Conservation (phyloP, 306 rosid species). For the barrel medic (Medicago truncatula) region DNA sequence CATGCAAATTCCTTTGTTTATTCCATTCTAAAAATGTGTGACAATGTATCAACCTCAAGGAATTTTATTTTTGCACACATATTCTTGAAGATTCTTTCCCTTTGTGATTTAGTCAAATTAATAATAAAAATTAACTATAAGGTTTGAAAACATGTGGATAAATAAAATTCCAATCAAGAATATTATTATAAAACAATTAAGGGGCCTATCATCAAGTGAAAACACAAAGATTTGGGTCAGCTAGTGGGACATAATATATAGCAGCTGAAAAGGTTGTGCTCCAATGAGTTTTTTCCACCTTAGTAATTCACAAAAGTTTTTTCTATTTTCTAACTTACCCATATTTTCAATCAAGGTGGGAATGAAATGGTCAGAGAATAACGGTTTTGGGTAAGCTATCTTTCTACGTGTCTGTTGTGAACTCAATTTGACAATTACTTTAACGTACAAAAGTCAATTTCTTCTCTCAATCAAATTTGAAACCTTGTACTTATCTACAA, state of each 20-base stretch:
- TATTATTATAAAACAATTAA: neutral
- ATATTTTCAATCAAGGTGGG: constrained; percentile 26
- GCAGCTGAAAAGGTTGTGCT: constrained; percentile 38
- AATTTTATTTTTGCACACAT: constrained; percentile 33
- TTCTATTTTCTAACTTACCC: neutral
- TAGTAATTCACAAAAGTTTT: neutral
- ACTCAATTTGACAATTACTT: neutral
- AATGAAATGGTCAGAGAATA: constrained; percentile 48
- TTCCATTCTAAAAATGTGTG: constrained; percentile 37
- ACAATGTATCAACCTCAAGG: constrained; percentile 34
- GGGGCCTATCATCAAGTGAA: constrained; percentile 20
- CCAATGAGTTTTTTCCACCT: neutral
- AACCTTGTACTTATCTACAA: constrained; percentile 44
- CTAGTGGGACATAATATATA: constrained; percentile 34
- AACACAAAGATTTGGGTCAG: constrained; percentile 50
- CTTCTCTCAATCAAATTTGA: constrained; percentile 33
- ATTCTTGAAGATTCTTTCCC: constrained; percentile 24
- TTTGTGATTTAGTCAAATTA: neutral
- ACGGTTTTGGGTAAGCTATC: constrained; percentile 32
- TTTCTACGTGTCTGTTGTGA: constrained; percentile 51
- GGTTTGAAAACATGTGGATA: constrained; percentile 43
- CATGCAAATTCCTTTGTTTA: neutral
- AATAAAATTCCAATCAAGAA: constrained; percentile 8
- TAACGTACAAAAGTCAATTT: constrained; percentile 44
- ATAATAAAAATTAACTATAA: neutral